phyloP scores from a whole-genome alignment of 371 early-diverging fungal species.

The Mortierella sp. region DNA sequence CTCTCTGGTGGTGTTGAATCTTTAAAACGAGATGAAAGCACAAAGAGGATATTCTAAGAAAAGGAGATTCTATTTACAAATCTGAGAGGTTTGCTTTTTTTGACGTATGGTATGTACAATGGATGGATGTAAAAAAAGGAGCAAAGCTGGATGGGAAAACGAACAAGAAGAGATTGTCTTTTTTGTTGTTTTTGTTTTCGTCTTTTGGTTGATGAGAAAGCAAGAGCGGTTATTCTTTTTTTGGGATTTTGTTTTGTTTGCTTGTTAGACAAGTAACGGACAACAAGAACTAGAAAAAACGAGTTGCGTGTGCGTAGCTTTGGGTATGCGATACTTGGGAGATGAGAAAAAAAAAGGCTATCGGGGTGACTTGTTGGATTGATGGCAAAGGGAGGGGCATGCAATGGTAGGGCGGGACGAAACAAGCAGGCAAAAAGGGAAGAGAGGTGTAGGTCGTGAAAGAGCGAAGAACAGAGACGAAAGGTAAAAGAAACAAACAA shows the following conservation, averaged over 20 bases:
- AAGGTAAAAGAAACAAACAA: not conserved
- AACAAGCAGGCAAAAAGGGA: not conserved
- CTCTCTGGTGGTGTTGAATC: too few relatives aligned
- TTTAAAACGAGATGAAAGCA: not conserved
- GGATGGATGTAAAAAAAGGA: not conserved
- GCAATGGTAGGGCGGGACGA: not conserved
- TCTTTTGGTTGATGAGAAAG: not conserved
- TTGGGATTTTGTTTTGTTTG: not conserved
- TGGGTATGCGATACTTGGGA: not conserved
- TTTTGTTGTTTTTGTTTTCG: not conserved
- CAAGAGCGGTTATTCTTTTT: not conserved
- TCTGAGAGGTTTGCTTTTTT: conserved; percentile 11
- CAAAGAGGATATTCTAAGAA: conserved; percentile 15
- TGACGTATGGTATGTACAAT: conserved; percentile 13
- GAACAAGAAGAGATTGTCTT: not conserved
- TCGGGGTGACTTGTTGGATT: too few relatives aligned
- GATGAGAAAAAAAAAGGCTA: not conserved
- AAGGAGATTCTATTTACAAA: conserved; percentile 13
- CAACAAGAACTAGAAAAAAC: not conserved
- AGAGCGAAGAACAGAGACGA: not conserved
- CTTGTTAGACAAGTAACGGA: too few relatives aligned
- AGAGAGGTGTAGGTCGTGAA: not conserved
- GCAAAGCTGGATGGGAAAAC: not conserved
- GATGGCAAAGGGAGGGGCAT: conserved; percentile 6
- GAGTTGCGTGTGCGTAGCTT: not conserved